Evolutionary conservation across 306 rosid species (phyloP).

Genomic region (Castanea sativa): DNA sequence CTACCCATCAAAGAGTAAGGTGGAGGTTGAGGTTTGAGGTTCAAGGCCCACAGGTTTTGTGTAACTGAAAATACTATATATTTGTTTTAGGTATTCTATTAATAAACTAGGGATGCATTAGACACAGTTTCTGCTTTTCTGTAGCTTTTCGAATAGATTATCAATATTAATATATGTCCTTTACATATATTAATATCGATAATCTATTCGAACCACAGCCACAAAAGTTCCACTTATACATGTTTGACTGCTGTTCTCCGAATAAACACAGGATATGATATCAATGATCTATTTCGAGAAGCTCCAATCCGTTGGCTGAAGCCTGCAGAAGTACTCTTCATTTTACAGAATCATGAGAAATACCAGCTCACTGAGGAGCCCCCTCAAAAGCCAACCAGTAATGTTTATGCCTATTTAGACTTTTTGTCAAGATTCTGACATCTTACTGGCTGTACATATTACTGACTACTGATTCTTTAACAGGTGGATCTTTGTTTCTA

Average conservation of each 20-base stretch:
- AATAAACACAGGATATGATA: slow-evolving; percentile 58
- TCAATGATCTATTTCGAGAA: slow-evolving; percentile 57
- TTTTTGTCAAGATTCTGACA: neutral
- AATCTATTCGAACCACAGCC: too few species aligned
- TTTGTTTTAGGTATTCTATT: too few species aligned
- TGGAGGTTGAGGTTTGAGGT: too few species aligned
- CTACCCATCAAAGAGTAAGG: too few species aligned
- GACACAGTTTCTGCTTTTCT: too few species aligned
- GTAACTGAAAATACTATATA: too few species aligned
- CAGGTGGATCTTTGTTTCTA: slow-evolving; percentile 86
- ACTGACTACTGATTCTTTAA: slow-evolving; percentile 13
- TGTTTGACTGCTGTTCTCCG: slow-evolving; percentile 6
- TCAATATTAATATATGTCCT: too few species aligned
- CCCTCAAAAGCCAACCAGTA: slow-evolving; percentile 66
- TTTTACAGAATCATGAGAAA: slow-evolving; percentile 72
- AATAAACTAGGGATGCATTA: too few species aligned
- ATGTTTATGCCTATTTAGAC: slow-evolving; percentile 7
- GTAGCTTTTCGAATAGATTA: too few species aligned
- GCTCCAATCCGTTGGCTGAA: slow-evolving; percentile 93
- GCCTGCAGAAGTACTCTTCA: slow-evolving; percentile 80
- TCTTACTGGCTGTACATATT: slow-evolving; percentile 9
- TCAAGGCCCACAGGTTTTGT: too few species aligned
- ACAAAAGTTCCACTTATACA: neutral
- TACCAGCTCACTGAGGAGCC: slow-evolving; percentile 58
- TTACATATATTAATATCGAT: too few species aligned